These are phyloP conservation scores for Cryptococcus sp. DNA, from an alignment of 1,284 basidiomycete species.

Conservation along the genomic window DNA sequence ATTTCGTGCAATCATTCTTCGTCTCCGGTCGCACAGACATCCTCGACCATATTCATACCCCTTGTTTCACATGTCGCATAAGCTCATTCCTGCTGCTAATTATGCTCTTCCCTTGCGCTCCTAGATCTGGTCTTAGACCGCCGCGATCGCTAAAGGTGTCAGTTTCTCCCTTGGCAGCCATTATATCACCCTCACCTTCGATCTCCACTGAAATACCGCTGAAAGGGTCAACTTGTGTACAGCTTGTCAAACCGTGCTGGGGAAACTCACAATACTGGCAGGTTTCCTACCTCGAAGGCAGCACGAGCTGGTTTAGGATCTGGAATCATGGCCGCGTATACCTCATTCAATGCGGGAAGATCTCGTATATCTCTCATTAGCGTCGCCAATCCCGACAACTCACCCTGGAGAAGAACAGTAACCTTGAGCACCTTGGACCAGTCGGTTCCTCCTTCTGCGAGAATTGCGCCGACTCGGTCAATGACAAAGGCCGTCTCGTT, in stretches of 20 bases:
- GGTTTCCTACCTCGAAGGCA: constrained; percentile 19
- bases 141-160: background rate
- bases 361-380: constrained; percentile 14
- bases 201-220: constrained; percentile 22
- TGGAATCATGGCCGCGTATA: constrained; percentile 16
- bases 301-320: constrained; percentile 19
- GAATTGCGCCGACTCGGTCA: constrained; percentile 12
- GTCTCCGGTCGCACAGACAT: too few relatives aligned
- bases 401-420: constrained; percentile 19
- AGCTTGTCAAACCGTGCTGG: background rate
- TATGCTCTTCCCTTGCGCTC: too few relatives aligned
- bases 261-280: constrained; percentile 16
- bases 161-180: background rate
- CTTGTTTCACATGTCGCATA: too few relatives aligned
- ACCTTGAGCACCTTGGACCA: constrained; percentile 22
- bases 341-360: constrained; percentile 16
- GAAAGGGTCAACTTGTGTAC: background rate
- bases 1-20: too few relatives aligned
- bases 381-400: background rate
- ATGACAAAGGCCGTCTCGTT: constrained; percentile 19
- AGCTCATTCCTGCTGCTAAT: too few relatives aligned
- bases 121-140: too few relatives aligned
- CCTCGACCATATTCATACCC: too few relatives aligned
- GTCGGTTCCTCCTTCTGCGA: constrained; percentile 17
- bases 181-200: constrained; percentile 6